These are phyloP conservation scores for Euptelea pleiosperma DNA, from an alignment of 164 flowering plant genomes.

Conservation along the genomic window DNA sequence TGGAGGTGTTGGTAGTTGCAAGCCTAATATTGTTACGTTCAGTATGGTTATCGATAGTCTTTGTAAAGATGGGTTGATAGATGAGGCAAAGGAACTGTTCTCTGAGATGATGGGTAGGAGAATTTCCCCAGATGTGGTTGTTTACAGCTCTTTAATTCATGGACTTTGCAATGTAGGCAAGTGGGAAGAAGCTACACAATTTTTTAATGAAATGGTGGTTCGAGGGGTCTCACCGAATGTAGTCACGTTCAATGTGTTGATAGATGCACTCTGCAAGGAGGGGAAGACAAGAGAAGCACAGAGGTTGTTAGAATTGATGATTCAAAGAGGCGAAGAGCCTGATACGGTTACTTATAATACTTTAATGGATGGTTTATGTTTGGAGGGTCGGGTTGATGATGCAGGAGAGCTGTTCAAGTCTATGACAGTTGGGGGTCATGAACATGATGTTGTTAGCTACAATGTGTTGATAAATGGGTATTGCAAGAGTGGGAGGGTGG, in stretches of 20 bases:
- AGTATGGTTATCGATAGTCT: conserved; percentile 35
- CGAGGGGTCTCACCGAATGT: conserved; percentile 33
- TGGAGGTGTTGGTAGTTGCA: conserved; percentile 11
- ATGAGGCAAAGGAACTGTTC: conserved; percentile 33
- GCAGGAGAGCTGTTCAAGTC: conserved; percentile 35
- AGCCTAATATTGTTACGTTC: conserved; percentile 32
- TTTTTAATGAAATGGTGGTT: conserved; percentile 40
- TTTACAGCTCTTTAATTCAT: conserved; percentile 37
- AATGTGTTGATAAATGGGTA: conserved; percentile 44
- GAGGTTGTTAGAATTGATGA: conserved; percentile 35
- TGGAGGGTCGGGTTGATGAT: conserved; percentile 25
- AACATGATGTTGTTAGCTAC: conserved; percentile 29
- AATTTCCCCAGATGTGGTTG: conserved; percentile 37
- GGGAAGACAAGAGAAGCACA: conserved; percentile 38
- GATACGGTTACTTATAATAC: conserved; percentile 33
- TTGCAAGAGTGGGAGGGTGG: conserved; percentile 26
- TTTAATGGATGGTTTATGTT: conserved; percentile 35
- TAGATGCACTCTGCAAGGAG: conserved; percentile 35
- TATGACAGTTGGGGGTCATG: conserved; percentile 29
- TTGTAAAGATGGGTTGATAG: conserved; percentile 39
- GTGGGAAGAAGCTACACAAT: conserved; percentile 30
- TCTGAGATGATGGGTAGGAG: conserved; percentile 36
- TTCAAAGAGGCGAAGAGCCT: conserved; percentile 35
- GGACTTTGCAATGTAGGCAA: conserved; percentile 28
- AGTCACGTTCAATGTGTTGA: conserved; percentile 35